Conservation (phyloP, 177 flowering plant genomes). For the Tripterygium wilfordii region DNA sequence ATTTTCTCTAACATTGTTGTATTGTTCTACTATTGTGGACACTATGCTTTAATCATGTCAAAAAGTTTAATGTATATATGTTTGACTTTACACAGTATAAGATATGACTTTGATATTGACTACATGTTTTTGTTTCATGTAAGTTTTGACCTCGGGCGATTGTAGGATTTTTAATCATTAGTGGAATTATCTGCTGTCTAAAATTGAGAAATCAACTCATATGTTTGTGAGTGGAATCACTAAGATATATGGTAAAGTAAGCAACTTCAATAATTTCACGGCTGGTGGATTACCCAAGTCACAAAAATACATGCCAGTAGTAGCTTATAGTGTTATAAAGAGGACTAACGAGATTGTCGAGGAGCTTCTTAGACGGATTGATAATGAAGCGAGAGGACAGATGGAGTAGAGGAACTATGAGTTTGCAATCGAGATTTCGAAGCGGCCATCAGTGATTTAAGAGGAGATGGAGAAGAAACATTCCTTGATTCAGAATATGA, state of each 20-base stretch:
- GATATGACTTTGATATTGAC: no score
- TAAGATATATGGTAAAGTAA: conserved; percentile 73
- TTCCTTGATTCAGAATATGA: conserved; percentile 37
- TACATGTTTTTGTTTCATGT: no score
- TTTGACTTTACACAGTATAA: no score
- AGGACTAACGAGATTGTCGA: conserved; percentile 89
- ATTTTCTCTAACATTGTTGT: no score
- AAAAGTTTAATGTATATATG: no score
- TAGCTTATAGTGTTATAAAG: conserved; percentile 88
- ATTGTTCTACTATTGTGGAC: no score
- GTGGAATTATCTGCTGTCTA: conserved; percentile 49
- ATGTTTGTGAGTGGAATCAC: conserved; percentile 81
- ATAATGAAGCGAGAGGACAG: conserved; percentile 68
- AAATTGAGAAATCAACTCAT: conserved; percentile 60
- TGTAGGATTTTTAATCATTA: no score
- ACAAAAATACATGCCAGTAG: conserved; percentile 69
- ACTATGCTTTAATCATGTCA: no score
- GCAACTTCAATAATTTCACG: conserved; percentile 57
- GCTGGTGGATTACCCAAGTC: conserved; percentile 68
- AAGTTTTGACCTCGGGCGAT: no score
- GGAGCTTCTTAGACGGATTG: conserved; percentile 71
- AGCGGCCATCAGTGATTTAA: conserved; percentile 64
- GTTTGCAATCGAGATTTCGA: conserved; percentile 98
- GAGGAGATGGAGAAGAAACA: conserved; percentile 57
- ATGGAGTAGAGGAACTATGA: conserved; percentile 91